Percentiles rank a stretch among this genome's conserved stretches.
Conservation (phyloP, 2,329 filamentous ascomycete genomes). For the Akanthomyces dipterigenus region DNA sequence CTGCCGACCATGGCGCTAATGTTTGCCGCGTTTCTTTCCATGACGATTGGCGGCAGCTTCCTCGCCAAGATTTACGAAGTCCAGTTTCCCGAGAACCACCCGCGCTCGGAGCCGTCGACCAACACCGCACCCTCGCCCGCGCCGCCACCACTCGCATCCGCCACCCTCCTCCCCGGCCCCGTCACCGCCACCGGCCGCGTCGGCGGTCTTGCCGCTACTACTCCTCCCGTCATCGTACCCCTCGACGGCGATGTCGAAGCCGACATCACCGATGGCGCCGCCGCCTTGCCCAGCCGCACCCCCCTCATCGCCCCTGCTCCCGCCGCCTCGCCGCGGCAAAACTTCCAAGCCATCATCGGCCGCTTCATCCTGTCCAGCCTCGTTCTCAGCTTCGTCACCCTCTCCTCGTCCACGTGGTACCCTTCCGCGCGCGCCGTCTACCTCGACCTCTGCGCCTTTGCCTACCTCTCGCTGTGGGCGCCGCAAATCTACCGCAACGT, state of each 20-base stretch:
- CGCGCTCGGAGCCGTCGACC: constrained; percentile 34
- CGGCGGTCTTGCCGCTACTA: constrained; percentile 14
- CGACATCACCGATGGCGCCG: constrained; percentile 44
- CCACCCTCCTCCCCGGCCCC: constrained; percentile 32
- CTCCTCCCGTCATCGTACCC: constrained; percentile 45
- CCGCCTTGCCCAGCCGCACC: constrained; percentile 26
- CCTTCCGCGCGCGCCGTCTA: constrained; percentile 47
- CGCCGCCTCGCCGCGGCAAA: constrained; percentile 23
- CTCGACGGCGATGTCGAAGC: constrained; percentile 58
- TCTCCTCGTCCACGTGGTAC: constrained; percentile 57
- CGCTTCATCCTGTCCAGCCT: constrained; percentile 51
- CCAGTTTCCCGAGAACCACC: constrained; percentile 48
- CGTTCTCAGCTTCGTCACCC: constrained; percentile 49
- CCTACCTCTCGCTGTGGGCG: constrained; percentile 84
- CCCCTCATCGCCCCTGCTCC: constrained; percentile 21
- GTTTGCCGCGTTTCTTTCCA: constrained; percentile 46
- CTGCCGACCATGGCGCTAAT: constrained; percentile 50
- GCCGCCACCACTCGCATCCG: constrained; percentile 15
- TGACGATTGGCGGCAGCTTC: constrained; percentile 51
- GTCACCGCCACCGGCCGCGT: constrained; percentile 27
- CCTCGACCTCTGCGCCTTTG: constrained; percentile 57
- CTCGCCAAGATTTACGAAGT: constrained; percentile 53
- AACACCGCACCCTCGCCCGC: constrained; percentile 23
- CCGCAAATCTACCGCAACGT: constrained; percentile 90
- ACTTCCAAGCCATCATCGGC: constrained; percentile 51